Conservation (phyloP, 306 rosid species). For the Chamaecrista fasciculata region DNA sequence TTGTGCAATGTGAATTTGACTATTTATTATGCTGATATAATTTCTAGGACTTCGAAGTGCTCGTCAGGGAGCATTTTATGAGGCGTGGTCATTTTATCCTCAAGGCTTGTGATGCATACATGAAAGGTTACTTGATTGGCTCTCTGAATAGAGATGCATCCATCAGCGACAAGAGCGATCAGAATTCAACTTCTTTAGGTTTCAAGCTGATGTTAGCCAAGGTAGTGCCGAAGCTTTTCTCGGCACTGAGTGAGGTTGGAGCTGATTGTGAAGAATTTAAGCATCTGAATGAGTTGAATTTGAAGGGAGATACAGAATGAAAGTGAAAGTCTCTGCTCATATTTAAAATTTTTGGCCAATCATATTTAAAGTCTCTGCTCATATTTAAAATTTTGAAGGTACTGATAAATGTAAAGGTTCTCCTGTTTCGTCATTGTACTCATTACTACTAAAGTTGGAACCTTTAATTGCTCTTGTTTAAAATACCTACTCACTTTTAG, state of each 20-base stretch:
- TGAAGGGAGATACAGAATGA: constrained; percentile 20
- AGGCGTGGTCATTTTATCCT: constrained; percentile 86
- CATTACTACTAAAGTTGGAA: constrained; percentile 24
- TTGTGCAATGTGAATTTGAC: constrained; percentile 26
- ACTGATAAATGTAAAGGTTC: constrained; percentile 35
- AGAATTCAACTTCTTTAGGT: constrained; percentile 86
- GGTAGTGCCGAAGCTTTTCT: constrained; percentile 77
- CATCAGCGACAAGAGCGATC: constrained; percentile 48
- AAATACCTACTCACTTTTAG: constrained; percentile 34
- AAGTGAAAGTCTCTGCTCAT: constrained; percentile 32
- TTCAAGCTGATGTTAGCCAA: constrained; percentile 93
- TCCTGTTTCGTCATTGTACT: constrained; percentile 12
- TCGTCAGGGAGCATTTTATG: constrained; percentile 76
- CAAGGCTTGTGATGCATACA: constrained; percentile 91
- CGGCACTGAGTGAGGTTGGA: constrained; percentile 63
- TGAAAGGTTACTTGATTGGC: constrained; percentile 89
- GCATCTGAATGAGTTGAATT: constrained; percentile 61
- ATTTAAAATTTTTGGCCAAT: constrained; percentile 19
- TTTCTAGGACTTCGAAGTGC: constrained; percentile 78
- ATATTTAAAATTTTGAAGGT: constrained; percentile 25
- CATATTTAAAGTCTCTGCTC: constrained; percentile 34
- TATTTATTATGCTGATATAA: constrained; percentile 27
- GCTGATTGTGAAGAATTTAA: constrained; percentile 81
- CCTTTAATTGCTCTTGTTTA: constrained; percentile 24
- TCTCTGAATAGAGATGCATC: constrained; percentile 71